A percentile compares a stretch with the other conserved stretches of the same genome.
Conservation (phyloP, 768 basidiomycete species). For the Psilocybe tampanensis region DNA sequence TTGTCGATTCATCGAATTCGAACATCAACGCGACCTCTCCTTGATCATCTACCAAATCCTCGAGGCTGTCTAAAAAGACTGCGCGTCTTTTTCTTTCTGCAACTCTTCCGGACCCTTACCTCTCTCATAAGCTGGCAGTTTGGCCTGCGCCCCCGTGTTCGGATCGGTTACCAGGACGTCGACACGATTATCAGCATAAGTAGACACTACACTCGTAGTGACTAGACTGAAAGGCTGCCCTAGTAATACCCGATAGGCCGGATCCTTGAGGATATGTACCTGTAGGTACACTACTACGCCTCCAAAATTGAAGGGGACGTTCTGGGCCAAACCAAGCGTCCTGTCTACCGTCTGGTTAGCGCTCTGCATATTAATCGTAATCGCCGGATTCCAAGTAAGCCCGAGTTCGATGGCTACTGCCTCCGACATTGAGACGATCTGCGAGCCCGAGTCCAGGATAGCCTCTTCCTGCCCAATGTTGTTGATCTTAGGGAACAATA, state of each 20-base stretch:
- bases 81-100: not conserved
- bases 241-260: constrained; percentile 28
- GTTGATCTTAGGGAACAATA: constrained; percentile 13
- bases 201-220: constrained; percentile 18
- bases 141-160: constrained; percentile 13
- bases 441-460: constrained; percentile 27
- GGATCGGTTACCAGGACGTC: constrained; percentile 26
- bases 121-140: constrained; percentile 10
- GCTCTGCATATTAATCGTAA: constrained; percentile 26
- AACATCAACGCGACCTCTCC: constrained; percentile 15
- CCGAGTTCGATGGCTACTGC: constrained; percentile 10
- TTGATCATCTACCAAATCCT: constrained; percentile 14
- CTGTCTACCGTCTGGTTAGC: constrained; percentile 24
- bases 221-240: constrained; percentile 32
- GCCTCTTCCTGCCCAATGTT: constrained; percentile 14
- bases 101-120: not conserved
- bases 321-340: constrained; percentile 27
- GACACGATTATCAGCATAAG: constrained; percentile 17
- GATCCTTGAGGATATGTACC: constrained; percentile 26
- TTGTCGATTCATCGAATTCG: not conserved
- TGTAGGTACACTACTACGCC: constrained; percentile 24
- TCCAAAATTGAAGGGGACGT: constrained; percentile 27
- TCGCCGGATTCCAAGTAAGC: constrained; percentile 18
- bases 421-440: constrained; percentile 26
- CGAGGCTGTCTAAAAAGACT: constrained; percentile 16